phyloP scores from a whole-genome alignment of 495 filamentous ascomycete genomes.

The Rostrohypoxylon terebratum region DNA sequence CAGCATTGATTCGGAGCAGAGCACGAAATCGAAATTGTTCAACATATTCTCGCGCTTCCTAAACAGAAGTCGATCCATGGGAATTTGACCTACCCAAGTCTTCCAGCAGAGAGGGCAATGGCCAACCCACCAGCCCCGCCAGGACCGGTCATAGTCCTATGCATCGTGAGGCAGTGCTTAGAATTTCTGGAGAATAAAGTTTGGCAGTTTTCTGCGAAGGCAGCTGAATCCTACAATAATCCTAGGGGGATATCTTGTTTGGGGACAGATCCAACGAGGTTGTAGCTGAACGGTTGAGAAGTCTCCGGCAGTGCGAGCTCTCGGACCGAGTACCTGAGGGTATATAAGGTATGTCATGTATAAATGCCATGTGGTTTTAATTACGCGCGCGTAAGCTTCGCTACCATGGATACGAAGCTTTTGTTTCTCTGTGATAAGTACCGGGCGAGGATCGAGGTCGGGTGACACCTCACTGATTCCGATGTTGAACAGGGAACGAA shows the following conservation, averaged over 20 bases:
- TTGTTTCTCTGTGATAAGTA: slow-evolving; percentile 8
- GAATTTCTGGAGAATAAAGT: neutral
- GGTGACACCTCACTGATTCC: slow-evolving; percentile 1
- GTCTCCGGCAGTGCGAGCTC: neutral
- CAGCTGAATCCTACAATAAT: neutral
- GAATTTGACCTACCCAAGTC: neutral
- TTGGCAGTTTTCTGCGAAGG: neutral
- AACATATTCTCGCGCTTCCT: neutral
- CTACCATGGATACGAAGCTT: neutral
- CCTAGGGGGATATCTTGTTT: neutral
- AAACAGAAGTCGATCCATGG: neutral
- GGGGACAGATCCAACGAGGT: slow-evolving; percentile 4
- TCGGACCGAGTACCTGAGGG: slow-evolving; percentile 1
- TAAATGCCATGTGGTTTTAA: slow-evolving; percentile 8
- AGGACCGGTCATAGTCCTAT: neutral
- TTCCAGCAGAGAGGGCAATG: neutral
- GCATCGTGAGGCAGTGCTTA: neutral
- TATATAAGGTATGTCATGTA: neutral
- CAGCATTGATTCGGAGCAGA: slow-evolving; percentile 34
- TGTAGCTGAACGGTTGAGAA: slow-evolving; percentile 2
- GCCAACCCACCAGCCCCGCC: neutral
- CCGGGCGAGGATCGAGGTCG: neutral
- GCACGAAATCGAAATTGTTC: slow-evolving; percentile 41
- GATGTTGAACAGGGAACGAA: neutral
- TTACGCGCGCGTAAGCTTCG: slow-evolving; percentile 10